Conservation (phyloP, 306 rosid genomes). For the Gynostemma pentaphyllum region DNA sequence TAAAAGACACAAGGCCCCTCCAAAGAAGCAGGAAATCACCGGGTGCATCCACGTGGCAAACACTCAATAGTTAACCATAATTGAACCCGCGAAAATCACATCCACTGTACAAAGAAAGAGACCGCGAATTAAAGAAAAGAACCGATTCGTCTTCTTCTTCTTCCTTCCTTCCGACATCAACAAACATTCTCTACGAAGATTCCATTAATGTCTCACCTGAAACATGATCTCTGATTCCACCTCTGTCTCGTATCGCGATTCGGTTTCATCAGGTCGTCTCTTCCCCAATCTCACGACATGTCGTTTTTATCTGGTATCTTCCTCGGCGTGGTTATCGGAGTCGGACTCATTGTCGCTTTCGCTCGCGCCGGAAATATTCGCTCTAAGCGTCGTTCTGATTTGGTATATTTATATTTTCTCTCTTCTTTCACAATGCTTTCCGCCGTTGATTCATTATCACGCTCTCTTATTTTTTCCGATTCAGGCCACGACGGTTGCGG, state of each 20-base stretch:
- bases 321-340: constrained; percentile 53
- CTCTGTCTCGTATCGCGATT: background rate
- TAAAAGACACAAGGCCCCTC: background rate
- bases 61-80: background rate
- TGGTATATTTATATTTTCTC: no score
- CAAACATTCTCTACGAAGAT: background rate
- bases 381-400: constrained; percentile 56
- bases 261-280: background rate
- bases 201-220: background rate
- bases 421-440: background rate
- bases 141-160: constrained; percentile 1
- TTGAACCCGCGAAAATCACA: background rate
- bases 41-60: background rate
- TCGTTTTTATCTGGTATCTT: constrained; percentile 31
- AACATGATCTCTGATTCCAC: background rate
- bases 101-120: background rate
- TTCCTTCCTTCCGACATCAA: background rate
- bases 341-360: constrained; percentile 43
- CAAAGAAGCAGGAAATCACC: background rate
- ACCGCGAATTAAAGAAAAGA: constrained; percentile 3
- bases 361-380: constrained; percentile 46
- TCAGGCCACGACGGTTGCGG: constrained; percentile 64
- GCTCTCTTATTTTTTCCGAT: background rate
- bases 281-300: background rate
- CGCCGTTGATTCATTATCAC: background rate